Conservation (phyloP, 306 rosid genomes). For the Spatholobus suberectus region DNA sequence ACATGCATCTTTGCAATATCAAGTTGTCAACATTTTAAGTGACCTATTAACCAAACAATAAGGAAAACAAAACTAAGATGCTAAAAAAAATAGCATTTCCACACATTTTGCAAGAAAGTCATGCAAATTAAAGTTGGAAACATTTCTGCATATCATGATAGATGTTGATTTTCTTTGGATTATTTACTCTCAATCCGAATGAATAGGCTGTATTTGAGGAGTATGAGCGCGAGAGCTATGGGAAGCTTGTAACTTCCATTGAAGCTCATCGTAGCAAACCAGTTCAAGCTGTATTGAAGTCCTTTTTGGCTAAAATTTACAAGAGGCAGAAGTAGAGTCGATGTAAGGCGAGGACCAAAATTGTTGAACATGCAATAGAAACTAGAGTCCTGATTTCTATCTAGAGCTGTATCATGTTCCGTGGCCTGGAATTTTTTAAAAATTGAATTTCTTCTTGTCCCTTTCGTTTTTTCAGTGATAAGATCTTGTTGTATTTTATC, state of each 20-base stretch:
- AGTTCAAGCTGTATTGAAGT: constrained; percentile 86
- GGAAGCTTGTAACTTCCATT: constrained; percentile 65
- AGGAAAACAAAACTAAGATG: constrained; percentile 19
- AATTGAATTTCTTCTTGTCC: constrained; percentile 36
- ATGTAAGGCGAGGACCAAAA: background rate
- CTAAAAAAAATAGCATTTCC: background rate
- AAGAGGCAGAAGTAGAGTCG: constrained; percentile 77
- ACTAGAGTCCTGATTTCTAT: constrained; percentile 29
- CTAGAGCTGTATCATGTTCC: background rate
- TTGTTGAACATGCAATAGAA: constrained; percentile 36
- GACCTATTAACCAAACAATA: constrained; percentile 2
- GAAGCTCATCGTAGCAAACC: constrained; percentile 82
- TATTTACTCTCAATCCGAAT: constrained; percentile 9
- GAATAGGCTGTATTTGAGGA: constrained; percentile 71
- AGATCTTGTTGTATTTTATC: constrained; percentile 40
- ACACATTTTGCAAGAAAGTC: background rate
- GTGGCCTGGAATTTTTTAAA: background rate
- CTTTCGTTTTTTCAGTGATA: background rate
- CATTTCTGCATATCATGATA: background rate
- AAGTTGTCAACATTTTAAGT: no score
- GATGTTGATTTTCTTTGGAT: constrained; percentile 24
- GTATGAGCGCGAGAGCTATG: constrained; percentile 74
- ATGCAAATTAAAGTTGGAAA: constrained; percentile 27
- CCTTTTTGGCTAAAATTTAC: constrained; percentile 90
- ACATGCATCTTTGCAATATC: background rate